Percentiles rank a stretch among this genome's conserved stretches.
phyloP scores from a whole-genome alignment of 192 early-diverging fungal species.

The Rhizoclosmatium sp. region DNA sequence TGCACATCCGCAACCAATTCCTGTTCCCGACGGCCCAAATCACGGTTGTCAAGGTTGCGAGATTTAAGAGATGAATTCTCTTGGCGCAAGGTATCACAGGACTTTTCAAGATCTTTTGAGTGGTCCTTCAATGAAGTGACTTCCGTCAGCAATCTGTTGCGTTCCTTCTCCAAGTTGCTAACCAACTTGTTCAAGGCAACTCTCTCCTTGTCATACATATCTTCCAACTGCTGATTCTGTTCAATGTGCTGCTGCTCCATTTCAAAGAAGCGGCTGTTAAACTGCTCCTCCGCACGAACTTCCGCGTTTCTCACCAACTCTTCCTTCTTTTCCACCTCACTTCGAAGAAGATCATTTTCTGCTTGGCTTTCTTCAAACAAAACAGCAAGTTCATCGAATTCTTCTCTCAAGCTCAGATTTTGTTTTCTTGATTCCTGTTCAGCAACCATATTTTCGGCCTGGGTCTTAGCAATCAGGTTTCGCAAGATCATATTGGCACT shows the following conservation, averaged over 20 bases:
- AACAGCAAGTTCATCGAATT: constrained; percentile 50
- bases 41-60: not conserved
- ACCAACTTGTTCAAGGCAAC: constrained; percentile 48
- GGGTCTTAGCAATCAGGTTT: constrained; percentile 47
- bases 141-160: constrained; percentile 44
- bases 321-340: constrained; percentile 33
- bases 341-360: constrained; percentile 31
- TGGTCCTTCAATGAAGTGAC: constrained; percentile 35
- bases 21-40: constrained; percentile 20
- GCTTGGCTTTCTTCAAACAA: constrained; percentile 40
- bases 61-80: constrained; percentile 11
- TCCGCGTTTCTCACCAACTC: constrained; percentile 15
- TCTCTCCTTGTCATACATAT: constrained; percentile 48
- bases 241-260: constrained; percentile 50
- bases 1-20: constrained; percentile 31
- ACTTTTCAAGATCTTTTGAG: constrained; percentile 11
- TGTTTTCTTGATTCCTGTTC: constrained; percentile 37
- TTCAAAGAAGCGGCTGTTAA: constrained; percentile 50
- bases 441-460: constrained; percentile 45
- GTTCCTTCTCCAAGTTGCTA: constrained; percentile 45
- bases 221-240: constrained; percentile 41
- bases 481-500: constrained; percentile 48
- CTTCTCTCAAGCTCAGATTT: constrained; percentile 38
- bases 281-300: constrained; percentile 26
- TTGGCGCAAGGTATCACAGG: constrained; percentile 7